Conservation (phyloP, 306 rosid genomes). For the Begonia fuchsioides region DNA sequence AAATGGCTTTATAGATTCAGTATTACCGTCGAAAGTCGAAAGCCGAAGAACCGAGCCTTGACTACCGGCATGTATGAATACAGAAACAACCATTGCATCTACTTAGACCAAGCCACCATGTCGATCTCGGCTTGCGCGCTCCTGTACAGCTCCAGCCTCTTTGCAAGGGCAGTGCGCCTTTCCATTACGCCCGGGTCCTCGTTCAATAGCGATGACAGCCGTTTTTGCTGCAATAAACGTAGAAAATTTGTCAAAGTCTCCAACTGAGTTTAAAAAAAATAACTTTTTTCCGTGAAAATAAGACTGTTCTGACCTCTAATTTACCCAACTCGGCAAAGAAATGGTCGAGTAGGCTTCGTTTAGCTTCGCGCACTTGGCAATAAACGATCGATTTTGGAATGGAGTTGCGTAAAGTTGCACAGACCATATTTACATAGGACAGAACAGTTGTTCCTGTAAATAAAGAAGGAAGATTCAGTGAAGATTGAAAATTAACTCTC, state of each 20-base stretch:
- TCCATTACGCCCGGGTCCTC: conserved; percentile 96
- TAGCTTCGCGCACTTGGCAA: conserved; percentile 91
- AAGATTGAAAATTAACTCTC: too few relatives aligned
- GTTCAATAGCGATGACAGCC: conserved; percentile 56
- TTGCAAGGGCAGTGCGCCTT: conserved; percentile 52
- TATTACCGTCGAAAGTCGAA: too few relatives aligned
- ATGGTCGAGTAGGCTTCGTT: conserved; percentile 69
- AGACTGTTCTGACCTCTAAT: conserved; percentile 42
- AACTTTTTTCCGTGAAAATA: not conserved
- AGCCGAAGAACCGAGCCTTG: too few relatives aligned
- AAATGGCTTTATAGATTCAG: too few relatives aligned
- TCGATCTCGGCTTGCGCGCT: conserved; percentile 86
- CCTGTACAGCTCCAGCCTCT: conserved; percentile 80
- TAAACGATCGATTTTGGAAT: conserved; percentile 79
- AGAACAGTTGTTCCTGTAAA: conserved; percentile 58
- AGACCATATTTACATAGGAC: conserved; percentile 79
- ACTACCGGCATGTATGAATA: conserved; percentile 4
- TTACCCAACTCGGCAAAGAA: conserved; percentile 72
- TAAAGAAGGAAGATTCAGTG: not conserved
- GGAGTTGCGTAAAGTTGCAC: conserved; percentile 59
- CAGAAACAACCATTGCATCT: conserved; percentile 11
- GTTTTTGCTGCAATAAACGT: conserved; percentile 38
- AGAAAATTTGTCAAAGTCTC: not conserved
- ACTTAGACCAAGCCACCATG: conserved; percentile 86
- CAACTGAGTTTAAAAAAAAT: too few relatives aligned